These are phyloP conservation scores for Cucurbita ficifolia DNA, from an alignment of 306 rosid species.

Conservation along the genomic window DNA sequence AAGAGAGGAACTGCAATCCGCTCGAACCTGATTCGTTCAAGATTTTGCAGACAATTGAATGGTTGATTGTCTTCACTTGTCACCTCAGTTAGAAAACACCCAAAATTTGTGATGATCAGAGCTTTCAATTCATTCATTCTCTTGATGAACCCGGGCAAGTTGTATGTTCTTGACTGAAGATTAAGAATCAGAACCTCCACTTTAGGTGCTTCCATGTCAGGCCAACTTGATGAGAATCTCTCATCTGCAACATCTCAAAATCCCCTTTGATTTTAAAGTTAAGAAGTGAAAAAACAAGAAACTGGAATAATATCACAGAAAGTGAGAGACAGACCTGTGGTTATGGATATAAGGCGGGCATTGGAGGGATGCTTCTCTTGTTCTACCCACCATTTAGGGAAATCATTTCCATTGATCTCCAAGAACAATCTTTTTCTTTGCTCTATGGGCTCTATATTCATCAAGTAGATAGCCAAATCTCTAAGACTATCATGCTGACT, in stretches of 20 bases:
- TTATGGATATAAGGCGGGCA: conserved; percentile 40
- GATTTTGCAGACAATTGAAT: conserved; percentile 12
- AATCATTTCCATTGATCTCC: conserved; percentile 23
- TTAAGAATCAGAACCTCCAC: conserved; percentile 49
- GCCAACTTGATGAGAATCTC: conserved; percentile 29
- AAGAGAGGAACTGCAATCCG: conserved; percentile 31
- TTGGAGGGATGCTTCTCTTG: conserved; percentile 10
- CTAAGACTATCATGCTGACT: conserved; percentile 44
- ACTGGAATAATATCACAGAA: conserved; percentile 14
- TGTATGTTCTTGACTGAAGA: conserved; percentile 16
- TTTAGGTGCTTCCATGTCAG: conserved; percentile 22
- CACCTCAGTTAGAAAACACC: conserved; percentile 21
- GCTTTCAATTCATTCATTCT: conserved; percentile 43
- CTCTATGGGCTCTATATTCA: conserved; percentile 7
- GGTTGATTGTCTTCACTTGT: conserved; percentile 17
- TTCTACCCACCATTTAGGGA: conserved; percentile 44
- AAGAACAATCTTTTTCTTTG: conserved; percentile 32
- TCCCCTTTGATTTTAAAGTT: background rate
- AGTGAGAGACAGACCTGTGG: conserved; percentile 34
- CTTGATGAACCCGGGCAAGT: conserved; percentile 31
- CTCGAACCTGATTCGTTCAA: conserved; percentile 48
- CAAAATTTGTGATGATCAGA: conserved; percentile 34
- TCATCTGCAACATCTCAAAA: conserved; percentile 35
- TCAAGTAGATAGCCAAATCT: conserved; percentile 41
- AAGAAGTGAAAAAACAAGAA: background rate